Evolutionary conservation across 805 yeast species (phyloP), one percentile per base, ranked within the genome.

Genomic region (Tetrapisispora taiwanensis): DNA sequence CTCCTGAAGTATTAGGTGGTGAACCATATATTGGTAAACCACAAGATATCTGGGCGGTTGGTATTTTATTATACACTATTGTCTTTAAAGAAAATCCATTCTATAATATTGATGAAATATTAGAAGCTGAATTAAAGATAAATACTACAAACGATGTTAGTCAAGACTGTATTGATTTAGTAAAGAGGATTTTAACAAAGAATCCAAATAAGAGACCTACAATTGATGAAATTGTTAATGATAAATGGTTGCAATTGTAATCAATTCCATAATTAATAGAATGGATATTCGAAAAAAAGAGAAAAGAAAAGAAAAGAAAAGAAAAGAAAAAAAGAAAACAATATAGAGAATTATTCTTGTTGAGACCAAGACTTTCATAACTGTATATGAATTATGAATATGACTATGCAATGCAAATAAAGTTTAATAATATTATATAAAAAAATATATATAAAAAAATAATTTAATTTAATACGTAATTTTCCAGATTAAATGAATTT

Each of bases 31-130:
- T 79, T 42, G 98, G 98, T 19, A 82, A 78, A 59, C 90, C 95
- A 3, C 98, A 92, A 62, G 98, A 92, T 65, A 81, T 89, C 2
- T 92, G 98, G 98, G 95, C 97, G 0, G 71, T 90, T 58, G 98
- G 98, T 2, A 84, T 92, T 19, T 68, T 92, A 46, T 68, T 92
- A 19, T 92, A 89, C 65, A 92, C 97, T 0, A 75, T 92, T 57
- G 72, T 90, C 7, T 92, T 83, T 70, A 86, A 89, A 59, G 97
- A 92, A 59, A 89, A 90, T 55, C 98, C 98, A 8, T 92, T 90
- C 56, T 86, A 87, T 62, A 88, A 86, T 59, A 94, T 89, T 40
- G 97, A 90, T 62, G 97, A 89, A 61, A 92, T 92, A 43, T 78
- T 89, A 77, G 95, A 87, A 52, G 95, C 95, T 1, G 89, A 82